Base-by-base conservation (phyloP, 2,329 filamentous ascomycete species). In the Penicillium vulpinum region DNA sequence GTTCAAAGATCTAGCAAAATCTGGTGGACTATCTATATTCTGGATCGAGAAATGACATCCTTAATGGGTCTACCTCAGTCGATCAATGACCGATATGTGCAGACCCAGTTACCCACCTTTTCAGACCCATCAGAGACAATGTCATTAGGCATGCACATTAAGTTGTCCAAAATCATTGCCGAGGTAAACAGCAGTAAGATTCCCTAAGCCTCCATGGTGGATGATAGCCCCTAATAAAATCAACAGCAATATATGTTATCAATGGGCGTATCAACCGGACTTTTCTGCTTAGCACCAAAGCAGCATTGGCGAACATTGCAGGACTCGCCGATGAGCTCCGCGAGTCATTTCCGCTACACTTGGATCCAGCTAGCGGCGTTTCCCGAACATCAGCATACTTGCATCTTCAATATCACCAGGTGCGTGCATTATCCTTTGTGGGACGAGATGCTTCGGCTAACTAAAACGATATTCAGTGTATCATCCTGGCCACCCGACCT, bases 1-100 rank as follows among this genome's bases (percentile, higher is more conserved):
- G 79, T 82, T 0, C 76, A 83, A 51, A 70, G 82, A 45, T 81
- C 77, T 40, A 78, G 79, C 6, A 78, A 78, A 51, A 75, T 82
- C 13, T 85, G 81, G 81, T 84, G 81, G 81, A 84, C 82, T 0
- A 75, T 83, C 0, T 83, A 83, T 43, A 75, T 84, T 3, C 64
- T 84, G 0, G 82, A 84, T 51, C 74, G 81, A 1, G 78, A 83
- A 60, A 82, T 83, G 73, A 80, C 80, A 1, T 81, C 80, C 0
- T 62, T 83, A 2, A 82, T 83, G 75, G 82, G 82, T 0, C 63
- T 82, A 0, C 81, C 82, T 0, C 77, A 79, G 38, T 78, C 80
- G 0, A 71, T 84, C 1, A 74, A 75, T 33, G 81, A 84, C 38
- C 77, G 82, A n/a, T 79, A 84, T 40, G 76, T 85, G 0, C 73